Evolutionary conservation across 192 early-diverging fungal species (phyloP).

Genomic region (Pilaira anomala): DNA sequence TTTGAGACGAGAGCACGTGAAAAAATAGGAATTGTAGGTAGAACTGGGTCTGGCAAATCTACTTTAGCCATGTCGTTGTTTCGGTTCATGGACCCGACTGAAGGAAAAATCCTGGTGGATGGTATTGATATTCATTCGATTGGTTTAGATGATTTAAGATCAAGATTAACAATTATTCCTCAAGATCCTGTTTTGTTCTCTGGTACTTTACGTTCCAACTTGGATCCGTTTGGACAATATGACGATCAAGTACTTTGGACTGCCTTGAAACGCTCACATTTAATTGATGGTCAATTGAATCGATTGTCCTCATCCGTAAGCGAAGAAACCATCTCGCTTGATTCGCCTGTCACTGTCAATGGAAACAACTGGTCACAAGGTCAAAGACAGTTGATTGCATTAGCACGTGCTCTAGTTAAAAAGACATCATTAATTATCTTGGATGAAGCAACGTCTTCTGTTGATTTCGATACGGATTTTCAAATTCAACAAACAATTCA

Average conservation of each 20-base stretch:
- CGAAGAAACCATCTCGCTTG: constrained; percentile 48
- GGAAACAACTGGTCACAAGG: constrained; percentile 74
- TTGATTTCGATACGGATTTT: constrained; percentile 82
- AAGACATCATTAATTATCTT: constrained; percentile 66
- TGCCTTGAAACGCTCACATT: constrained; percentile 69
- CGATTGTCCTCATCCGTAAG: neutral
- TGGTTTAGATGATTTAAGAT: constrained; percentile 72
- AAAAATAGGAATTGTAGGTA: constrained; percentile 91
- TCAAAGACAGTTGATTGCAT: constrained; percentile 70
- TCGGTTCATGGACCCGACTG: constrained; percentile 70
- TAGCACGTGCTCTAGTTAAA: constrained; percentile 73
- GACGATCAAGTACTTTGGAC: constrained; percentile 73
- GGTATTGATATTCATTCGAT: constrained; percentile 69
- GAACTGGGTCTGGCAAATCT: constrained; percentile 82
- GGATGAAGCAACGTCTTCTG: constrained; percentile 88
- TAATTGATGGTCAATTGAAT: constrained; percentile 39
- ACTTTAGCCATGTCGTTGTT: constrained; percentile 72
- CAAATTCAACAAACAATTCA: constrained; percentile 83
- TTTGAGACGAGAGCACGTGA: constrained; percentile 62
- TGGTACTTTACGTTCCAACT: constrained; percentile 77
- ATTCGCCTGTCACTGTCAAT: constrained; percentile 75
- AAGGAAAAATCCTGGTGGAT: constrained; percentile 71
- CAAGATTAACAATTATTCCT: constrained; percentile 80
- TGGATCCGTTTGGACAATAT: constrained; percentile 82
- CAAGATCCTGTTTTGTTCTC: constrained; percentile 85